Base-by-base conservation (phyloP, 202 grass and related monocot genomes). In the Panicum virgatum region DNA sequence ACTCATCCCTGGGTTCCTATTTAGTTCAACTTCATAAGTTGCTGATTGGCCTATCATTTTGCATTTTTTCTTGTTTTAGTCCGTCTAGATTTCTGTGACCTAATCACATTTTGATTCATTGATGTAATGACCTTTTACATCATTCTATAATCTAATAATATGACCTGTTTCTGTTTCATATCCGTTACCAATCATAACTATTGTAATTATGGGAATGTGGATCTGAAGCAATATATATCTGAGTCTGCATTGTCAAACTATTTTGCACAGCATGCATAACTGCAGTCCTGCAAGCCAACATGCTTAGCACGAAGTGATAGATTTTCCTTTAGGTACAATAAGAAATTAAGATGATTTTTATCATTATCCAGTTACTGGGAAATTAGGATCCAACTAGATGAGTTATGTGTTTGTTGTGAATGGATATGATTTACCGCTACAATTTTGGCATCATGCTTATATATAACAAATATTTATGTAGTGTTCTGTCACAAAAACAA, bases 41-140 rank as follows among this genome's bases (percentile, higher is more conserved):
- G 26, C 38, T 73, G 37, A 45, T 8, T 73, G 44, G 12, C 19
- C 57, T 34, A 23, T 44, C 50, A 72, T 62, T 13, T 53, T 18
- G 56, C 3, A 20, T 66, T 50, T 56, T 6, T 7, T 30, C 64
- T 12, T 66, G 59, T 40, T 15, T 63, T 20, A 36, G 36, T 15
- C 11, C 12, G 45, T 61, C 3, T 64, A 25, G 19, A 22, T 22
- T 11, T 37, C 3, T 9, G 12, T 68, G 43, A 65, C 37, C 0
- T 73, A 42, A 64, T 29, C 39, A n/a, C 64, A 66, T 54, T 51
- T 13, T 59, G 5, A 29, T 45, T 45, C 66, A 19, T 29, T 58
- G 30, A 30, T 39, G 4, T 74, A 29, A n/a, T 66, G 39, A n/a
- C 60, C n/a, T 57, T 74, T 34, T 67, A 80, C 59, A 80, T 56